Base-by-base conservation (phyloP, 108 stramenopile genomes). In the Schizochytrium sp. region DNA sequence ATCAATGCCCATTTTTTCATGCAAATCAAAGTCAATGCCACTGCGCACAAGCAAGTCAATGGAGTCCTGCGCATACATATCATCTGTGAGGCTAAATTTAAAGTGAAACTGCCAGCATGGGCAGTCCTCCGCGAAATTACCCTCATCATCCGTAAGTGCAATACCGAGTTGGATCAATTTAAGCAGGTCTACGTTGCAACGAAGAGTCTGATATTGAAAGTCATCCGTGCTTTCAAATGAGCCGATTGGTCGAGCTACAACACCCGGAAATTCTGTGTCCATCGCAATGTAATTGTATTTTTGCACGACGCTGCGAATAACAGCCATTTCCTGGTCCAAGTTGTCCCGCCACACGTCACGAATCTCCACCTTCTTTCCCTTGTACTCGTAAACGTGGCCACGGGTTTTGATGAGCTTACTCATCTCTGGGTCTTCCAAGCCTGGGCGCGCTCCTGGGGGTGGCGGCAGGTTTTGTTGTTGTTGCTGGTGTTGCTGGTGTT, bases 101-200 rank as follows among this genome's bases (percentile, higher is more conserved):
- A 99, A 99, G 93, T 99, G 99, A 94, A 99, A 98, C 92, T 99
- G 99, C 98, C 98, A 99, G 91, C 96, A 97, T 61, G 96, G 96
- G 94, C 98, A 98, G 72, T 95, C 96, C 61, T 92, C 93, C 76
- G 94, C 95, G 87, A 95, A 95, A 89, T 98, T 97, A 49, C 99
- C 99, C 61, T 97, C 87, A 57, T 94, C 96, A 90, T 99, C 98
- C 44, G 96, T 96, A 88, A 99, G 98, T 15, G 94, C 91, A 41
- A 99, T 88, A 46, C 99, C 99, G 4, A 99, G 94, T 89, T 99
- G 98, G 91, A 99, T 99, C 72, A 99, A 97, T 91, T 97, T 97
- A 72, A 99, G 93, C 61, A 99, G 89, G 91, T 99, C 99, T 59
- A 98, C 98, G 92, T 99, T 99, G 93, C 97, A 97, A 83, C 98